Base-by-base conservation (phyloP, 257 asterid genomes). In the Gentiana straminea region DNA sequence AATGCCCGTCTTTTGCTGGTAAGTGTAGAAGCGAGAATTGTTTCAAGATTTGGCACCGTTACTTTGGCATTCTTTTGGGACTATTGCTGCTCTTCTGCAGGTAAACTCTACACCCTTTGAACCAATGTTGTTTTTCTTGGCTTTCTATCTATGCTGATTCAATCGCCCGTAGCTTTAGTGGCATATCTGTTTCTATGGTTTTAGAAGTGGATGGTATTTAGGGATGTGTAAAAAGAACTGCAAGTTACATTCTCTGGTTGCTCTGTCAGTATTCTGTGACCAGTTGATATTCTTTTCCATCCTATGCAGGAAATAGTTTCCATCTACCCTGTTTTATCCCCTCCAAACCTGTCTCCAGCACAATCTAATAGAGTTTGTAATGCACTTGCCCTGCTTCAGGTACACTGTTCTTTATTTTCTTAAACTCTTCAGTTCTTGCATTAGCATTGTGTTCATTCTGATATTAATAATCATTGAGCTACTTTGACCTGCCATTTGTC, bases 331-430 rank as follows among this genome's bases (percentile, higher is more conserved):
- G 95, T 91, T 62, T 73, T 91, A 49, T 87, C 96, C 51, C 98
- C 98, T 8, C 98, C 98, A 46, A 87, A 80, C 76, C 73, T 91
- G 68, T 83, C 95, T 71, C 93, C 94, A 55, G 86, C 87, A 0
- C 97, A 91, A 64, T 91, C 98, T 5, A 84, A 84, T 73, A 74
- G 98, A 70, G 95, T 87, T 64, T 91, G 98, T 83, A 87, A 91
- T 81, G 98, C 97, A 51, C 94, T 91, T 54, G 98, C 98, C 38
- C 84, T 91, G 54, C 95, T 91, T 78, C 98, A 91, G 97, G 97
- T 87, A 62, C 60, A 49, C 35, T 15, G 36, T 66, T 39, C 41
- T 10, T 33, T 57, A 33, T 33, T 37, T 32, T 57, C 10, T 2
- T 57, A 10, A 41, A 41, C 1, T 7, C 46, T 41, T 41, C 9